phyloP scores from a whole-genome alignment of 2,329 filamentous ascomycete genomes.

The Aspergillus tubingensis region DNA sequence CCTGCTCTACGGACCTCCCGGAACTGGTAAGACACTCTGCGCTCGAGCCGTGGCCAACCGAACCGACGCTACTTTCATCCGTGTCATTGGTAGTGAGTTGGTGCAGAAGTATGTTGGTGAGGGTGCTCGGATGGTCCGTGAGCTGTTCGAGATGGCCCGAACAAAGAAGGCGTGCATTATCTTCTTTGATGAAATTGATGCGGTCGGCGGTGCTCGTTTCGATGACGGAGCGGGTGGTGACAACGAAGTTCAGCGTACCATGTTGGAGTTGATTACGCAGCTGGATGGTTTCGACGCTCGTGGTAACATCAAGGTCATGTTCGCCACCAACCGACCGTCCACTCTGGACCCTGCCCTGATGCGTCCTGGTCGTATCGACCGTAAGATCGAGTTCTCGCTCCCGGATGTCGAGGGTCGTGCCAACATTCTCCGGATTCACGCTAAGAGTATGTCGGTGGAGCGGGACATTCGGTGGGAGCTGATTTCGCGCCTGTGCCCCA shows the following conservation, averaged over 20 bases:
- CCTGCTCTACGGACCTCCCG: conserved; percentile 91
- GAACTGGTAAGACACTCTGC: conserved; percentile 98
- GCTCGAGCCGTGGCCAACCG: conserved; percentile 95
- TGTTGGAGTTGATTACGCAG: conserved; percentile 97
- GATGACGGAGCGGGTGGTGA: conserved; percentile 95
- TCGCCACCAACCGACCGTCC: conserved; percentile 93
- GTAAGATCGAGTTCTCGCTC: conserved; percentile 98
- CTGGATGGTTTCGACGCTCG: conserved; percentile 93
- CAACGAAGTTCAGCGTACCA: conserved; percentile 96
- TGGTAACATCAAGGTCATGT: conserved; percentile 99
- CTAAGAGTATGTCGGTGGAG: conserved; percentile 99
- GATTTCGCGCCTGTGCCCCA: conserved; percentile 94
- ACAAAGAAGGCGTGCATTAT: conserved; percentile 99
- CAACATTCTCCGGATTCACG: conserved; percentile 97
- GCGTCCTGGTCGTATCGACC: conserved; percentile 94
- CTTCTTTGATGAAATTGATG: conserved; percentile 99
- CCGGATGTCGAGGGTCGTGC: conserved; percentile 96
- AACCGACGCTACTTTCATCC: conserved; percentile 97
- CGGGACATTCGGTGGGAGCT: conserved; percentile 98
- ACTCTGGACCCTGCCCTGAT: conserved; percentile 96
- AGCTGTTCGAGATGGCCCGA: conserved; percentile 98
- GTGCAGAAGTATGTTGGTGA: conserved; percentile 99
- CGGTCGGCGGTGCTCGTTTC: conserved; percentile 91
- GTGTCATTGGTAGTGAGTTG: conserved; percentile 95
- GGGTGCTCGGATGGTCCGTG: conserved; percentile 95